These are phyloP conservation scores for Chaetoceros tenuissimus DNA, from an alignment of 108 stramenopile genomes.

Conservation along the genomic window DNA sequence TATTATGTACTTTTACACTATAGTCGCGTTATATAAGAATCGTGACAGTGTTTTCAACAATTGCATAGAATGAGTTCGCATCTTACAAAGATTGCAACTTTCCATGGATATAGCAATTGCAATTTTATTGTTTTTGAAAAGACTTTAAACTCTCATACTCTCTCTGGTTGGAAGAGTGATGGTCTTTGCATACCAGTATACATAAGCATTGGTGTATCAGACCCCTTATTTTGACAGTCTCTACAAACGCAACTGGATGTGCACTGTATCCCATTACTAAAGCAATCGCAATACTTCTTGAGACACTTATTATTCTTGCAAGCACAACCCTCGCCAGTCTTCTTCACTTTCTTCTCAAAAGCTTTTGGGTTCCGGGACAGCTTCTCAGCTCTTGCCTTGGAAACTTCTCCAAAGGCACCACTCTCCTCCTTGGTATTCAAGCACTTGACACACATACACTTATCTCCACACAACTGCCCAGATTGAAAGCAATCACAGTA, in stretches of 20 bases:
- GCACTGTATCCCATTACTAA: slow-evolving; percentile 2
- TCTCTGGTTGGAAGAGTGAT: no score
- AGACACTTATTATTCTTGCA: slow-evolving; percentile 17
- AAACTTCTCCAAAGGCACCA: slow-evolving; percentile 10
- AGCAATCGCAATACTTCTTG: slow-evolving; percentile 21
- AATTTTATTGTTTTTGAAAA: no score
- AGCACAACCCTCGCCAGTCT: slow-evolving; percentile 5
- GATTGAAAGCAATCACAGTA: slow-evolving; percentile 18
- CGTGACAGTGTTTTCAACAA: no score
- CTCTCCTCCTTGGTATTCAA: slow-evolving; percentile 8
- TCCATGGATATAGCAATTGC: no score
- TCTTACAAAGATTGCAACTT: no score
- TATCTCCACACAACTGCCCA: slow-evolving; percentile 9
- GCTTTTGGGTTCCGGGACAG: slow-evolving; percentile 10
- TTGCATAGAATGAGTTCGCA: no score
- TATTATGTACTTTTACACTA: no score
- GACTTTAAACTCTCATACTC: no score
- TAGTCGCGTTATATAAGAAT: no score
- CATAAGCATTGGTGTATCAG: no score
- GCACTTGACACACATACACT: slow-evolving; percentile 8
- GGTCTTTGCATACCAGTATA: no score
- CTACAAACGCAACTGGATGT: slow-evolving; percentile 8
- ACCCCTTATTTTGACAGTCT: slow-evolving; percentile 5
- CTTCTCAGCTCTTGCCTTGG: slow-evolving; percentile 6
- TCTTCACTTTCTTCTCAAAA: slow-evolving; percentile 7